Evolutionary conservation across 164 flowering plant genomes (phyloP), one percentile per base, ranked within the genome.

Genomic region (Umbilicus rupestris): DNA sequence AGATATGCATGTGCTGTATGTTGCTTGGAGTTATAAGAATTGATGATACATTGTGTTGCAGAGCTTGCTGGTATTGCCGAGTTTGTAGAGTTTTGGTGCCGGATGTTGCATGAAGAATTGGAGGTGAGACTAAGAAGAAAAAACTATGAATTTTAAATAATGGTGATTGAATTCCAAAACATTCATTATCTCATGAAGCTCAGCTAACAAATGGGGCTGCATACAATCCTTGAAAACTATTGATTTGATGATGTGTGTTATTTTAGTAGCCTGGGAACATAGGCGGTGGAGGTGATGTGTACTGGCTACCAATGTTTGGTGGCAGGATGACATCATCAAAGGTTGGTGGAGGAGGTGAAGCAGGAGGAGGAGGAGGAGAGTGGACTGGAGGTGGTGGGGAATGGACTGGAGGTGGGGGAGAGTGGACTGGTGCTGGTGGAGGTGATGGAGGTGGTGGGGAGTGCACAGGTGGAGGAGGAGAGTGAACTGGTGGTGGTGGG

Each of bases 221-320:
- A 19, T 26, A 11, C 28, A 55, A 28, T 55, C 35, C 19, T 55
- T 55, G 60, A 55, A 14, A 12, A 28, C 60, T 55, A 28, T 55
- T 3, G 19, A 11, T 55, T 20, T 5, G n/a, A 28, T 55, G 60
- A 55, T 15, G 33, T 11, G 33, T 30, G 41, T 26, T 47, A 14
- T 19, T 24, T 79, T 72, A 84, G 68, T 82, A 84, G 70, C 86
- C 88, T n/a, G 68, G 81, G 75, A 78, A 77, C 55, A 78, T 62
- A 31, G 90, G 90, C 3, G 87, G 90, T 8, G 90, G 90, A 19
- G 90, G 87, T 12, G 90, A 85, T 5, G 78, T 41, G 71, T 83
- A 83, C 3, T 71, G 68, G 45, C 69, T 37, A 2, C 89, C 89
- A 7, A 75, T 17, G 64, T 35, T 66, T 62, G 81, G 80, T 37